Evolutionary conservation across 2,329 filamentous ascomycete genomes (phyloP), one percentile per base, ranked within the genome.

Genomic region (Cladophialophora exuberans): DNA sequence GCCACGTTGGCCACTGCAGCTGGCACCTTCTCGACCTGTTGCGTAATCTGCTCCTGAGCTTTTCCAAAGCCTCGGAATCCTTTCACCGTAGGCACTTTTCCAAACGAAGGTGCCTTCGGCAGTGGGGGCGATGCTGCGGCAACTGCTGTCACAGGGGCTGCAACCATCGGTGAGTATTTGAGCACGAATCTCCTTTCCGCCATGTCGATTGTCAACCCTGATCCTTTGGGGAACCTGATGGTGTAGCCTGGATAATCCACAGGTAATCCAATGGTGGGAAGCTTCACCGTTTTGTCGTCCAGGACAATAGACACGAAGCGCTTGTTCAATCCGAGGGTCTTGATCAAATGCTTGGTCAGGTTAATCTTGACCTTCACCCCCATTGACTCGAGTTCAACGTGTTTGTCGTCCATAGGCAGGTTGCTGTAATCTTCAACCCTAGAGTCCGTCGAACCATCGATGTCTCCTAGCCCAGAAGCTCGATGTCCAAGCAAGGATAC

Each of bases 361-460:
- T 39, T 39, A 20, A 39, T 39, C 35, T 39, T 39, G 35, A 39
- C 35, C 35, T 39, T 39, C 17, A 39, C 9, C 22, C 35, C 35
- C 35, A 20, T 20, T 2, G 35, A 39, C 22, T 39, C 35, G 10
- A 39, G 35, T 17, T 39, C 35, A 15, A 39, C 35, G 17, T 39
- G 35, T 20, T 39, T 39, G 4, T 39, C 35, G 15, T 39, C 35
- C 35, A 20, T 39, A 20, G 35, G 35, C 35, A 39, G 17, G 6
- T 7, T 15, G 35, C 35, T 39, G 35, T 39, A 39, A 39, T 39
- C 35, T 39, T 39, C 35, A 39, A 39, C 35, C 17, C 22, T 39
- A 20, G 35, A 39, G 6, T 39, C 35, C 4, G 35, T 39, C 17
- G 35, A 39, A 3, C 35, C 35, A 9, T 39, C 35, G 6, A 39